Base-by-base conservation (phyloP, 352 stramenopile species). In the Phytophthora sansomeana region DNA sequence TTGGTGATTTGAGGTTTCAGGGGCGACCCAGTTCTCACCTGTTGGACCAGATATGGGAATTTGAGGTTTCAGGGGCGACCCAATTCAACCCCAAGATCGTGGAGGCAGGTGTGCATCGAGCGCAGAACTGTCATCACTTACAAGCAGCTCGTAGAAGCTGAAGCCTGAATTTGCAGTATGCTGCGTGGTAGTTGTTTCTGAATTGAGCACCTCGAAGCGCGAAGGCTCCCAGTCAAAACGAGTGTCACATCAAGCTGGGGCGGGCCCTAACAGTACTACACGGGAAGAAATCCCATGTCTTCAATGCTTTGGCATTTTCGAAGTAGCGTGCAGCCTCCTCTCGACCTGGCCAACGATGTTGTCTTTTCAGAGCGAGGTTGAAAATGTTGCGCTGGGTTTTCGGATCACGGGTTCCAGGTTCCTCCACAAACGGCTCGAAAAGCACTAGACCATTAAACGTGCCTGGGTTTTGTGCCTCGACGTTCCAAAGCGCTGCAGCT, bases 261-360 rank as follows among this genome's bases (percentile, higher is more conserved):
- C n/a, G 30, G 30, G 13, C 30, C 3, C n/a, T n/a, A n/a, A n/a
- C n/a, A n/a, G n/a, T n/a, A n/a, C n/a, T n/a, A n/a, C n/a, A n/a
- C n/a, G n/a, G n/a, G n/a, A n/a, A n/a, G n/a, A n/a, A n/a, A 56
- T 80, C 64, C 72, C 72, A 81, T 5, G 58, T 53, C n/a, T 54
- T 41, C 55, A 75, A 81, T 14, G 63, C 63, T 30, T 68, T 74
- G 14, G 48, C 26, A 1, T 56, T 52, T 9, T 52, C 42, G 30
- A 72, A 58, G 44, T 72, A 58, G 13, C 35, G 39, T 17, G 35
- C 41, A 26, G 62, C 56, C 19, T n/a, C 63, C 21, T 46, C 19
- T 11, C 41, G 32, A n/a, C 39, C 44, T 4, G 33, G 29, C 54
- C 30, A 62, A 5, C 29, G 41, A 32, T 53, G 13, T 10, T 53